Percentiles rank a stretch among this genome's conserved stretches.
These are phyloP conservation scores for Saitozyma sp. DNA, from an alignment of 768 basidiomycete species.

Conservation along the genomic window DNA sequence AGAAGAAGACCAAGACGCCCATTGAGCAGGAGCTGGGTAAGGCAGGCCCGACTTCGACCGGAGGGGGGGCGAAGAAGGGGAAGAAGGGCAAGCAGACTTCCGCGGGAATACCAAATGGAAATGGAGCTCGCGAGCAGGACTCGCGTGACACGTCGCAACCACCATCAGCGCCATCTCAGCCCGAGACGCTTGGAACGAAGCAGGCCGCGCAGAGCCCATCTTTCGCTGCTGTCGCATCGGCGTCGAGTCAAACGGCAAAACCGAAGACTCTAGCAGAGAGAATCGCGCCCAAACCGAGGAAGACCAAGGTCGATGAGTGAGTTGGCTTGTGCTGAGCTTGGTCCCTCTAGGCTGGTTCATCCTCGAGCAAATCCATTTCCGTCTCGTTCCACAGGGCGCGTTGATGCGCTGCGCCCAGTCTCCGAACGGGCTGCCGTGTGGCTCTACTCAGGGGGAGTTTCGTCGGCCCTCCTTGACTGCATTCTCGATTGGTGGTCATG, in stretches of 20 bases:
- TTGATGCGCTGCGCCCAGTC: not conserved
- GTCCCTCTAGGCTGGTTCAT: too few species aligned
- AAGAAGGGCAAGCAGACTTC: constrained; percentile 13
- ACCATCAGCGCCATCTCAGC: not conserved
- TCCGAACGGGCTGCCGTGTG: not conserved
- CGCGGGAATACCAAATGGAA: too few species aligned
- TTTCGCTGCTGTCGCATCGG: constrained; percentile 6
- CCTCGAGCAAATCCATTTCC: too few species aligned
- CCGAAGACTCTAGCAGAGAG: constrained; percentile 44
- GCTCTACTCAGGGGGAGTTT: not conserved
- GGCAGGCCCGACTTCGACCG: not conserved
- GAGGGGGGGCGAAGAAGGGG: not conserved
- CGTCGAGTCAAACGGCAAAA: constrained; percentile 8
- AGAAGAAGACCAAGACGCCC: constrained; percentile 17
- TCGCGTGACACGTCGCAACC: constrained; percentile 4
- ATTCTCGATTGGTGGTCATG: too few species aligned
- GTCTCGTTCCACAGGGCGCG: too few species aligned
- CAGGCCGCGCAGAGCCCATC: not conserved
- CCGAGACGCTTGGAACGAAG: too few species aligned
- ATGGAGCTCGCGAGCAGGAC: constrained; percentile 1
- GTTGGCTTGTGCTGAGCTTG: constrained; percentile 5
- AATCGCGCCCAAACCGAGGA: constrained; percentile 35
- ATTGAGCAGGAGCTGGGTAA: not conserved
- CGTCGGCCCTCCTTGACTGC: too few species aligned
- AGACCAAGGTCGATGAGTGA: constrained; percentile 46